A percentile compares a stretch with the other conserved stretches of the same genome.
Conservation (phyloP, 192 early-diverging fungal genomes). For the Backusella westeae region DNA sequence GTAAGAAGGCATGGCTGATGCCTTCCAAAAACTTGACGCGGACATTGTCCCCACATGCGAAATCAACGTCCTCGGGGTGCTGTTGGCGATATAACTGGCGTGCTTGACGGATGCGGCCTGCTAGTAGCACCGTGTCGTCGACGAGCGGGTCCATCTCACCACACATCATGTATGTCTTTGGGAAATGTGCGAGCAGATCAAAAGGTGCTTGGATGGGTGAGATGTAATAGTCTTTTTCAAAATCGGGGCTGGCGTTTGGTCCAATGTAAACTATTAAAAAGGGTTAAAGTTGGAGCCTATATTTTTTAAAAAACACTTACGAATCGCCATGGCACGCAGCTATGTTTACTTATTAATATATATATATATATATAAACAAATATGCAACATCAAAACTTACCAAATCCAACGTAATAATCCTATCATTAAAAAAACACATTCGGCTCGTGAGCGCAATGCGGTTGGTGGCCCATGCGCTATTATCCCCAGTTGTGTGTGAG, state of each 20-base stretch:
- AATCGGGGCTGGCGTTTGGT: constrained; percentile 72
- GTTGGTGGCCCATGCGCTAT: constrained; percentile 37
- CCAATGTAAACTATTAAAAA: constrained; percentile 78
- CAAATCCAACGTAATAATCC: constrained; percentile 77
- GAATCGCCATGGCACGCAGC: constrained; percentile 61
- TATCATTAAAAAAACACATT: constrained; percentile 84
- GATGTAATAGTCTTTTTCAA: constrained; percentile 80
- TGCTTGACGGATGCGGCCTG: constrained; percentile 80
- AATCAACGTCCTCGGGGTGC: constrained; percentile 4
- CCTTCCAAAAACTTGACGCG: constrained; percentile 74
- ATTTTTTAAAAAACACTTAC: constrained; percentile 26
- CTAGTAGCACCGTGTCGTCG: constrained; percentile 94
- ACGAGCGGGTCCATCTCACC: constrained; percentile 98
- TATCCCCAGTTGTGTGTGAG: background rate
- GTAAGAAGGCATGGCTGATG: constrained; percentile 59
- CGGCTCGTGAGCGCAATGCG: constrained; percentile 73
- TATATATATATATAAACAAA: background rate
- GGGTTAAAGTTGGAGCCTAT: background rate
- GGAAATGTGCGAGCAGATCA: constrained; percentile 83
- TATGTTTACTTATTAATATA: background rate
- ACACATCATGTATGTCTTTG: constrained; percentile 85
- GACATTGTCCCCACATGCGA: constrained; percentile 40
- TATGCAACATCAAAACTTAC: constrained; percentile 32
- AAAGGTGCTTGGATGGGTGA: constrained; percentile 86
- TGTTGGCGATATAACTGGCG: constrained; percentile 63